Conservation (phyloP, 108 stramenopile genomes). For the Licmophora abbreviata region DNA sequence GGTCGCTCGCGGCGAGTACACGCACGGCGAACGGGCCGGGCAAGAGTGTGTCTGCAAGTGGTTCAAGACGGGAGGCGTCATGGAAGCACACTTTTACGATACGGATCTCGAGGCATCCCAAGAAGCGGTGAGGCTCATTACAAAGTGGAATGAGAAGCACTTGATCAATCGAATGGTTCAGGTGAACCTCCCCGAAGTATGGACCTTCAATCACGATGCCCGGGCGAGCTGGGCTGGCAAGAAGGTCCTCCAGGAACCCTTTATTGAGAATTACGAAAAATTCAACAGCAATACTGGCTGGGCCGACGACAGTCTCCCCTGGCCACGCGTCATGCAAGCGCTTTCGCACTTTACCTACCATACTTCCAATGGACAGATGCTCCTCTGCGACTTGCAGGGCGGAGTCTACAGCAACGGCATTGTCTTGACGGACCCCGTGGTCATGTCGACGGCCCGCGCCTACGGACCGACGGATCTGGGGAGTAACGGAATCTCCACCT, state of each 20-base stretch:
- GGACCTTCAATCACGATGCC: constrained; percentile 12
- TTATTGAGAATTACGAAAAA: constrained; percentile 32
- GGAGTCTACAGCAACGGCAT: constrained; percentile 28
- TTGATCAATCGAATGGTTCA: constrained; percentile 21
- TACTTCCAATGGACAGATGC: constrained; percentile 21
- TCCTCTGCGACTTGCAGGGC: constrained; percentile 52
- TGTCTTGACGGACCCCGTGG: constrained; percentile 36
- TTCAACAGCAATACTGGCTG: constrained; percentile 50
- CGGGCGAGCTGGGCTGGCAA: constrained; percentile 10
- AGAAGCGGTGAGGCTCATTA: constrained; percentile 17
- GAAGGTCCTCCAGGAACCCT: constrained; percentile 29
- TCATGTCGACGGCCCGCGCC: constrained; percentile 17
- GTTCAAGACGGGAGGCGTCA: constrained; percentile 34
- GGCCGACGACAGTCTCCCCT: constrained; percentile 17
- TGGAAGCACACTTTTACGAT: constrained; percentile 20
- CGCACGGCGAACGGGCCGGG: constrained; percentile 14
- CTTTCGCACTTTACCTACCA: constrained; percentile 40
- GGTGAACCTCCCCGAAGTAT: constrained; percentile 31
- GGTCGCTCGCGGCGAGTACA: constrained; percentile 28
- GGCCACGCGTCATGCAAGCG: constrained; percentile 41
- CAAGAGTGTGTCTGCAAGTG: constrained; percentile 33
- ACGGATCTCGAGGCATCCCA: constrained; percentile 20
- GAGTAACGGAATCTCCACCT: constrained; percentile 21
- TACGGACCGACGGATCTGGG: constrained; percentile 42
- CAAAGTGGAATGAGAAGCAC: constrained; percentile 25